These are phyloP conservation scores for Chalaropsis ovoidea DNA, from an alignment of 2,329 filamentous ascomycete genomes.

Conservation along the genomic window DNA sequence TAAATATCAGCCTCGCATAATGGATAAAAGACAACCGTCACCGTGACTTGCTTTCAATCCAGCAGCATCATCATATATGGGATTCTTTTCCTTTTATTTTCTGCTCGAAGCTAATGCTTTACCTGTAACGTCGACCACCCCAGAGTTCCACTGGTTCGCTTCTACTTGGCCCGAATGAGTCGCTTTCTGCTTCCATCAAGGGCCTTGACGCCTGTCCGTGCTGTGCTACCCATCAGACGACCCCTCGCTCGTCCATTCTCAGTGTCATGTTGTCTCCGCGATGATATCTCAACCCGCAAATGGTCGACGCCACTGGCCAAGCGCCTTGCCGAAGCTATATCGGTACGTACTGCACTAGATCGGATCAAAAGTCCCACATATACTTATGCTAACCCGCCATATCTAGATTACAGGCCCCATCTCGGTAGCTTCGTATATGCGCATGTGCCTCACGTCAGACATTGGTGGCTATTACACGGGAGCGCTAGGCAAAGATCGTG, in stretches of 20 bases:
- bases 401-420: constrained; percentile 67
- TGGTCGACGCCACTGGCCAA: constrained; percentile 93
- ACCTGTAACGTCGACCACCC: not conserved
- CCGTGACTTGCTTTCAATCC: too few species aligned
- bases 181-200: not conserved
- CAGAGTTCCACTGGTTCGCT: not conserved
- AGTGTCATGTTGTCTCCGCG: not conserved
- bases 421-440: constrained; percentile 90
- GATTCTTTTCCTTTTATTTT: not conserved
- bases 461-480: constrained; percentile 89
- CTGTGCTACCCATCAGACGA: not conserved
- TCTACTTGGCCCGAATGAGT: not conserved
- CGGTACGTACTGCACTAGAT: constrained; percentile 41
- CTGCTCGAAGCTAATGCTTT: not conserved
- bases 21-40: not conserved
- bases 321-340: constrained; percentile 75
- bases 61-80: too few species aligned
- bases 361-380: not conserved
- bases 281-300: constrained; percentile 32
- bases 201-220: not conserved
- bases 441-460: constrained; percentile 90
- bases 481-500: constrained; percentile 54
- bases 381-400: not conserved
- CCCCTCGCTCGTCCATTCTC: not conserved
- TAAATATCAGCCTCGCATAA: not conserved